Conservation (phyloP, 768 basidiomycete species). For the Macrolepiota fuliginosa region DNA sequence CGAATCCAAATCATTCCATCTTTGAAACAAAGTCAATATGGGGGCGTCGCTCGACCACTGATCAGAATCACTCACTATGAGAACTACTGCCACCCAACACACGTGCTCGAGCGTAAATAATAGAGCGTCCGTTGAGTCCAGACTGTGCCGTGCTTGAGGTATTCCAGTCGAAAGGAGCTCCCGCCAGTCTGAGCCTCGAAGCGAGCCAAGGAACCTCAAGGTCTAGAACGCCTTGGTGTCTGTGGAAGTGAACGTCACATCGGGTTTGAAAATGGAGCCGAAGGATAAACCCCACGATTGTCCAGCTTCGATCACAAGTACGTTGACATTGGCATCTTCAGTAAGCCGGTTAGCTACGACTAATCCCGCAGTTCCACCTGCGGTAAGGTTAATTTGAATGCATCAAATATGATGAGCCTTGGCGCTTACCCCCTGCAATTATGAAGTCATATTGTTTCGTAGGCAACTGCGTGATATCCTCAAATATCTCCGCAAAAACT, state of each 20-base stretch:
- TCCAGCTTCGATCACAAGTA: constrained; percentile 27
- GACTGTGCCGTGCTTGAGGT: constrained; percentile 25
- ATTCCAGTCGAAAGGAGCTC: constrained; percentile 26
- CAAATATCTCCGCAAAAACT: not conserved
- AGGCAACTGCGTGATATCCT: not conserved
- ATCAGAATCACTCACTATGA: constrained; percentile 18
- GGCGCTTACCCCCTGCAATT: not conserved
- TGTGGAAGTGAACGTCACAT: not conserved
- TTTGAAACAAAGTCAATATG: not conserved
- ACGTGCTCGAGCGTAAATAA: constrained; percentile 22
- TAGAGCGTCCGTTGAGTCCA: constrained; percentile 18
- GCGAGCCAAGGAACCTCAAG: constrained; percentile 15
- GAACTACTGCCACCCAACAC: constrained; percentile 27
- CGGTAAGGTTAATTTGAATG: not conserved
- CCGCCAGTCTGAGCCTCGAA: constrained; percentile 5
- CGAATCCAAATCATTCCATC: constrained; percentile 24
- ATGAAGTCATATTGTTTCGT: not conserved
- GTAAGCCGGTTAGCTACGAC: constrained; percentile 25
- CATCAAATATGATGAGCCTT: not conserved
- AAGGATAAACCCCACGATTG: constrained; percentile 17
- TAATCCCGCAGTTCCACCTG: constrained; percentile 23
- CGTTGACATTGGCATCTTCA: constrained; percentile 20
- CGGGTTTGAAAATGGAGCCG: not conserved
- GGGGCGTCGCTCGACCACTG: too few species aligned
- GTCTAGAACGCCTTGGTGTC: constrained; percentile 17